Base-by-base conservation (phyloP, 73 alveolate genomes). In the Paramecium caudatum region DNA sequence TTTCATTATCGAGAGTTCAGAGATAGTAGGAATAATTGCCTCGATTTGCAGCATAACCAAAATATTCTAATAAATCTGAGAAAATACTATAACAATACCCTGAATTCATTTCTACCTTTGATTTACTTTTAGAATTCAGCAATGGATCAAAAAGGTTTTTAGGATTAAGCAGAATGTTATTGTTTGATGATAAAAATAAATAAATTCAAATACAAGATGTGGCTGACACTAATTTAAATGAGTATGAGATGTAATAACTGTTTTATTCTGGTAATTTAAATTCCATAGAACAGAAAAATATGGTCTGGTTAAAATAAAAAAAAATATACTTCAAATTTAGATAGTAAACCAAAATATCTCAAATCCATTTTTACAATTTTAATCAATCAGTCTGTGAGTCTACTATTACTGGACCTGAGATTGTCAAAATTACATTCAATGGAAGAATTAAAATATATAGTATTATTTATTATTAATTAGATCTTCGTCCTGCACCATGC, bases 401-500 rank as follows among this genome's bases (percentile, higher is more conserved):
- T 0, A 33, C 49, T 32, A 32, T 65, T n/a, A 65, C 55, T 30
- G 83, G 83, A 65, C 83, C 83, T 12, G 83, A 65, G 17, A 13
- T 65, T 12, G 49, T 65, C 17, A 65, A 36, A 65, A 33, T 65
- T 33, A 33, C 47, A 12, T 65, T 32, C 34, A 65, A 65, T 65
- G 83, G 83, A 9, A 65, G 49, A 32, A 25, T 36, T 21, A 33
- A 65, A 65, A 65, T 65, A n/a, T 65, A 1, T 10, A 33, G 83
- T 65, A 65, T 65, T 32, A n/a, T 65, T 33, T 65, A 0, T 9
- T 0, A 32, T 1, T 10, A 27, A 13, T 32, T 65, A 65, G 83
- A 65, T 65, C 32, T 95, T 16, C 91, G 96, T 81, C 95, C 95
- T 82, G 97, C 96, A 0, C 95, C 97, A 12, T 95, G 97, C 15